Conservation (phyloP, 805 yeast species). For the Nakazawaea pomicola region DNA sequence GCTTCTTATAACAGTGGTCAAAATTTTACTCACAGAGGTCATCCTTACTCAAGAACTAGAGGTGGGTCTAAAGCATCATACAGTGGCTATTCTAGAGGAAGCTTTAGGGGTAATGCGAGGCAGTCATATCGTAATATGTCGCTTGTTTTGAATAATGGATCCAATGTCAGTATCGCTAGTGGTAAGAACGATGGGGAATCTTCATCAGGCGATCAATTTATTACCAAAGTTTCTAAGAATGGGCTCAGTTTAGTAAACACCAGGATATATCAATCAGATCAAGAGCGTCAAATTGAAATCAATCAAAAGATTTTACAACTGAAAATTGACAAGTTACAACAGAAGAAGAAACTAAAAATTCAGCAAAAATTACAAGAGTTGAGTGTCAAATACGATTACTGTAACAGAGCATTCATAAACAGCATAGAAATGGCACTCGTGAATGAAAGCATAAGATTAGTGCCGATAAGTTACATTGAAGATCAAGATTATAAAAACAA, state of each 20-base stretch:
- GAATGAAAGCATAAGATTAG: constrained; percentile 34
- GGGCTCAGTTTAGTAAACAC: constrained; percentile 36
- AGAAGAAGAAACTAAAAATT: constrained; percentile 15
- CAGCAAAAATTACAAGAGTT: constrained; percentile 23
- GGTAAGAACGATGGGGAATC: not conserved
- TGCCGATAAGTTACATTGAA: constrained; percentile 25
- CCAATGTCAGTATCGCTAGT: constrained; percentile 16
- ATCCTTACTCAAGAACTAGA: constrained; percentile 2
- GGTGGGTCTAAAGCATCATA: constrained; percentile 9
- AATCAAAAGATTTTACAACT: constrained; percentile 18
- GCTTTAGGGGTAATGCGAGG: constrained; percentile 18
- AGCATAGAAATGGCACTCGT: constrained; percentile 40
- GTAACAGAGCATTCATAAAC: constrained; percentile 40
- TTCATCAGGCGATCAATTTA: constrained; percentile 14
- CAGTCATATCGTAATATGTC: constrained; percentile 26
- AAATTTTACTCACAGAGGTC: not conserved
- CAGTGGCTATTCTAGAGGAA: constrained; percentile 16
- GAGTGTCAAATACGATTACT: constrained; percentile 32
- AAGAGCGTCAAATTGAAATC: constrained; percentile 18
- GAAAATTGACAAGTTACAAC: constrained; percentile 13
- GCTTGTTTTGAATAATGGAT: constrained; percentile 21
- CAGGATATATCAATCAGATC: constrained; percentile 29
- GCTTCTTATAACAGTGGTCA: not conserved
- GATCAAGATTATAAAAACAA: constrained; percentile 3
- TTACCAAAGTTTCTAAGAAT: constrained; percentile 28